Conservation (phyloP, 495 filamentous ascomycete genomes). For the Lophiostoma macrostomum region DNA sequence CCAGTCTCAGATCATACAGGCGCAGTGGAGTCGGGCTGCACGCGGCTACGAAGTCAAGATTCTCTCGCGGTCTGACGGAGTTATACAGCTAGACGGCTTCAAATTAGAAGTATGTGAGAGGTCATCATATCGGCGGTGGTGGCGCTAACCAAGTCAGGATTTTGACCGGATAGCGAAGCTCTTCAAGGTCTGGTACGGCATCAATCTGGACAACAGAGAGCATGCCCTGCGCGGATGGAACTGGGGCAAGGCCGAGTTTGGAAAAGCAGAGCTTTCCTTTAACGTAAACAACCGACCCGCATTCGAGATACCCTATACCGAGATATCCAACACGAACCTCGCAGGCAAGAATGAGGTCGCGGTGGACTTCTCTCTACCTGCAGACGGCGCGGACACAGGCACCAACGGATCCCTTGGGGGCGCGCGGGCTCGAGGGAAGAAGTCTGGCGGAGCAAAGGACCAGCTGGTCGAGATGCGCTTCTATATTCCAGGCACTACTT, state of each 20-base stretch:
- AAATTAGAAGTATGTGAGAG: conserved; percentile 66
- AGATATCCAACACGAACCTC: conserved; percentile 96
- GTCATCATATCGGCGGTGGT: not conserved
- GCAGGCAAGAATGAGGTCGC: conserved; percentile 98
- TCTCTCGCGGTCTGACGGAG: conserved; percentile 71
- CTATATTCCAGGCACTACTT: conserved; percentile 91
- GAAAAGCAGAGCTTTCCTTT: conserved; percentile 90
- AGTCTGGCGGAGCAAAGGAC: conserved; percentile 80
- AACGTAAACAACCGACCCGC: conserved; percentile 95
- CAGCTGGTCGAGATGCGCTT: conserved; percentile 98
- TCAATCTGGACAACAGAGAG: conserved; percentile 86
- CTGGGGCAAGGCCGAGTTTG: conserved; percentile 98
- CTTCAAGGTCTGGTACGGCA: conserved; percentile 95
- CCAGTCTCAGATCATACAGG: conserved; percentile 70
- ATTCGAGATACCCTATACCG: conserved; percentile 95
- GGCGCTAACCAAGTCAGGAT: conserved; percentile 54
- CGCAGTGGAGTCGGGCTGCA: conserved; percentile 93
- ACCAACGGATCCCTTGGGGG: conserved; percentile 74
- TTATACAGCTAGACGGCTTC: conserved; percentile 95
- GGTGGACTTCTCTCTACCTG: conserved; percentile 81
- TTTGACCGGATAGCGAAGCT: conserved; percentile 83
- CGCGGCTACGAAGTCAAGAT: conserved; percentile 93
- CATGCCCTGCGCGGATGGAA: conserved; percentile 98
- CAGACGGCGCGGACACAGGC: conserved; percentile 62
- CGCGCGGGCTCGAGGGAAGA: conserved; percentile 76